These are phyloP conservation scores for Basidiobolus meristosporus DNA, from an alignment of 371 early-diverging fungal species.

Conservation along the genomic window DNA sequence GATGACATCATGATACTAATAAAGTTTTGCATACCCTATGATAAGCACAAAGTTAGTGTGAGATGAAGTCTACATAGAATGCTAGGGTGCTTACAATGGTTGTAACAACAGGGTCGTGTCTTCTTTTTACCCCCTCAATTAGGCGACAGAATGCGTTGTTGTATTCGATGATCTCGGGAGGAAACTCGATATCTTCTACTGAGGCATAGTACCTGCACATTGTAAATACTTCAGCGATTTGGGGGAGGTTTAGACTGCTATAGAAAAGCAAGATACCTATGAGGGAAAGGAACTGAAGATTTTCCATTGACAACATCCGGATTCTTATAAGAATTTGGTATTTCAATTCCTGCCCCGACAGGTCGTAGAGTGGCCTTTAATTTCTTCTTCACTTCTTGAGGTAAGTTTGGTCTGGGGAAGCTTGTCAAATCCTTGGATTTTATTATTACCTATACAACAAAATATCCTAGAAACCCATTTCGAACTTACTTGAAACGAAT, in stretches of 20 bases:
- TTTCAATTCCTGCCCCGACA: too few relatives aligned
- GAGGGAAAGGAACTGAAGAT: constrained; percentile 4
- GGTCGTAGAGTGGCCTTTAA: constrained; percentile 3
- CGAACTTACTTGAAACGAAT: constrained; percentile 69
- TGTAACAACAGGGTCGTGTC: constrained; percentile 88
- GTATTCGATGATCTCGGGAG: constrained; percentile 54
- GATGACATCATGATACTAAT: too few relatives aligned
- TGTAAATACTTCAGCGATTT: constrained; percentile 4
- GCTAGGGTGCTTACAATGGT: constrained; percentile 44
- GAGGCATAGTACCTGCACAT: constrained; percentile 43
- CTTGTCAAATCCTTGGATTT: constrained; percentile 59
- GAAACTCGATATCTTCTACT: constrained; percentile 30
- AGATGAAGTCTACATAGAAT: too few relatives aligned
- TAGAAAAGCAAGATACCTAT: too few relatives aligned
- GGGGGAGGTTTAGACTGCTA: too few relatives aligned
- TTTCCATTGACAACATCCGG: constrained; percentile 1
- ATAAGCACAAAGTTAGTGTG: too few relatives aligned
- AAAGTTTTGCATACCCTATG: too few relatives aligned
- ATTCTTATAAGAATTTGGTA: not conserved
- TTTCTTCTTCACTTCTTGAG: constrained; percentile 4
- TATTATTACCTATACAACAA: too few relatives aligned
- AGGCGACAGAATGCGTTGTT: constrained; percentile 64
- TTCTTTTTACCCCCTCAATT: constrained; percentile 74
- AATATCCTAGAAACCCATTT: too few relatives aligned
- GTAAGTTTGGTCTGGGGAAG: constrained; percentile 39